Evolutionary conservation across 768 basidiomycete genomes (phyloP).

Genomic region (Tricholoma terreum): DNA sequence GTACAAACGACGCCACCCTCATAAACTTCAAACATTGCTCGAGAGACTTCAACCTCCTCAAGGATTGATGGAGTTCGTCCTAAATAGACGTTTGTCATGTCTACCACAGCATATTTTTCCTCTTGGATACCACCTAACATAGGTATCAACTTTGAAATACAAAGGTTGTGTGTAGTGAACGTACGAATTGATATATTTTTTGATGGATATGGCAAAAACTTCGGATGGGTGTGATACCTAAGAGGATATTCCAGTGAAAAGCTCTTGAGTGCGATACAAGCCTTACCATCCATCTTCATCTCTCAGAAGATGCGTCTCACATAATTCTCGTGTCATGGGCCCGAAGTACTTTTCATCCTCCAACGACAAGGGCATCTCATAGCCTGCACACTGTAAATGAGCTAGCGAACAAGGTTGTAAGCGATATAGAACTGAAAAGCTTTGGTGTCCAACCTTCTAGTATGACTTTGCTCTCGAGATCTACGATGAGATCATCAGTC

Average conservation of each 20-base stretch:
- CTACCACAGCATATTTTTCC: slow-evolving; percentile 73
- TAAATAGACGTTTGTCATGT: slow-evolving; percentile 45
- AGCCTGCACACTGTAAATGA: slow-evolving; percentile 84
- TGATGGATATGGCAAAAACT: slow-evolving; percentile 75
- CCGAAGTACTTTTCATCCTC: slow-evolving; percentile 77
- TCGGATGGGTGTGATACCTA: slow-evolving; percentile 83
- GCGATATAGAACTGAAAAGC: background rate
- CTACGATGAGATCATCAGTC: slow-evolving; percentile 62
- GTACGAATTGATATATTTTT: slow-evolving; percentile 67
- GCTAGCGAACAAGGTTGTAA: slow-evolving; percentile 31
- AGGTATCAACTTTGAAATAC: slow-evolving; percentile 2
- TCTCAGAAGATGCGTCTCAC: slow-evolving; percentile 52
- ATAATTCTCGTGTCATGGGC: slow-evolving; percentile 52
- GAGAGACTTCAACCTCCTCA: slow-evolving; percentile 80
- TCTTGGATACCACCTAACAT: slow-evolving; percentile 60
- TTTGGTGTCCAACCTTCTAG: slow-evolving; percentile 49
- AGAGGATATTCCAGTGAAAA: background rate
- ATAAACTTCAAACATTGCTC: slow-evolving; percentile 85
- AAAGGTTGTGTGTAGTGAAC: slow-evolving; percentile 4
- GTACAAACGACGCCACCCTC: slow-evolving; percentile 77
- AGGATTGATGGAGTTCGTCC: slow-evolving; percentile 43
- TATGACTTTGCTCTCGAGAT: slow-evolving; percentile 70
- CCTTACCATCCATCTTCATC: slow-evolving; percentile 82
- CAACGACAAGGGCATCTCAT: slow-evolving; percentile 75
- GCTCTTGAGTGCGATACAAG: background rate